Conservation (phyloP, 176 grass and related monocot species). For the Coix lacrymajobi region DNA sequence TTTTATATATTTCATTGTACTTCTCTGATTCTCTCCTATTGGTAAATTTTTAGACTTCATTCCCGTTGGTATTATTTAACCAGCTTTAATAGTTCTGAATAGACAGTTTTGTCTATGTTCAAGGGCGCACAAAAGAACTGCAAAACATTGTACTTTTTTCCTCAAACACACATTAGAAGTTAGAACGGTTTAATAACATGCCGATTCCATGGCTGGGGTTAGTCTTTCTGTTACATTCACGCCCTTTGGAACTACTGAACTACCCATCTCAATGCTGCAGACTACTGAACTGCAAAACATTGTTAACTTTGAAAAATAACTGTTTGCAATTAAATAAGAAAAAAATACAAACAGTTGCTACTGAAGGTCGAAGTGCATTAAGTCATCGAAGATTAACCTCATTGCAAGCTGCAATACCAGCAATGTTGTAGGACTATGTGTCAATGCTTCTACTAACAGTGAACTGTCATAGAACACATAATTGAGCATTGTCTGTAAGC, state of each 20-base stretch:
- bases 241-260: background rate
- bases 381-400: conserved; percentile 44
- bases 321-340: background rate
- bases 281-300: background rate
- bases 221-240: background rate
- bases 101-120: background rate
- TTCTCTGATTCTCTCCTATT: background rate
- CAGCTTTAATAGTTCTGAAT: background rate
- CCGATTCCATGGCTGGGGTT: background rate
- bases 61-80: background rate
- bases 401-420: conserved; percentile 47
- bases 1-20: background rate
- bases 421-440: conserved; percentile 54
- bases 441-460: conserved; percentile 75
- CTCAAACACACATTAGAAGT: background rate
- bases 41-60: background rate
- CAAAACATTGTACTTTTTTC: background rate
- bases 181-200: no score
- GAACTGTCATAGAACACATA: conserved; percentile 53
- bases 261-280: background rate
- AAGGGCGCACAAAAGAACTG: background rate
- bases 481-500: conserved; percentile 29
- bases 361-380: background rate
- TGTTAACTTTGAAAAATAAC: background rate
- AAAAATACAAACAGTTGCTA: background rate